Base-by-base conservation (phyloP, 2,329 filamentous ascomycete species). In the Calonectria hawksworthii region DNA sequence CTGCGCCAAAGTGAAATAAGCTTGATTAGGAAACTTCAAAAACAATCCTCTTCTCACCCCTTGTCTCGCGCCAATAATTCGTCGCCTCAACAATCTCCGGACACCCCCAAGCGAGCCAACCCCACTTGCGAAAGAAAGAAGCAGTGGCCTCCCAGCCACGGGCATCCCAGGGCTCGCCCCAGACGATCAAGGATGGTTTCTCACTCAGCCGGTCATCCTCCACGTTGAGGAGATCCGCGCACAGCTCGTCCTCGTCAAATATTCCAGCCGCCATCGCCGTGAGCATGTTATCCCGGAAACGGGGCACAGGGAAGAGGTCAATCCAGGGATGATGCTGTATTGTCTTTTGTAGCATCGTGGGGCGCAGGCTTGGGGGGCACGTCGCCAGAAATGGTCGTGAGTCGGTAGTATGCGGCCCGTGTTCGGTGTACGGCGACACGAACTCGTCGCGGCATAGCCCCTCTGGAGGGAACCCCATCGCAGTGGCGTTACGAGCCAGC, bases 361-460 rank as follows among this genome's bases (percentile, higher is more conserved):
- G 56, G 14, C 30, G 32, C 23, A 61, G 30, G n/a, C 21, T 38
- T 9, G 26, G 56, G 4, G 56, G 56, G 30, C 30, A 61, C 16
- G n/a, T 8, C 3, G 34, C 6, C 14, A 5, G 5, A 9, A 18
- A 7, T 7, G 14, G 4, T 0, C 28, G n/a, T 16, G 56, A 26
- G 11, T 26, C 34, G n/a, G 34, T 11, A 3, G n/a, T 11, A 11
- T 28, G 21, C 1, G 56, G 56, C 14, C 56, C 56, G 23, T 28
- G 23, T 10, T 61, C 18, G 23, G 65, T 66, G 72, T 63, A 69
- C 11, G 72, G 71, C 3, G 72, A 76, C 13, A 74, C 50, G n/a
- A 47, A 32, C 8, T 74, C 72, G n/a, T 67, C 68, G n/a, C 68
- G 34, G 34, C 72, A 74, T 6, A 74, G 64, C 7, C 72, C 63